Evolutionary conservation across 2,329 filamentous ascomycete genomes (phyloP).

Genomic region (Periconia digitata): DNA sequence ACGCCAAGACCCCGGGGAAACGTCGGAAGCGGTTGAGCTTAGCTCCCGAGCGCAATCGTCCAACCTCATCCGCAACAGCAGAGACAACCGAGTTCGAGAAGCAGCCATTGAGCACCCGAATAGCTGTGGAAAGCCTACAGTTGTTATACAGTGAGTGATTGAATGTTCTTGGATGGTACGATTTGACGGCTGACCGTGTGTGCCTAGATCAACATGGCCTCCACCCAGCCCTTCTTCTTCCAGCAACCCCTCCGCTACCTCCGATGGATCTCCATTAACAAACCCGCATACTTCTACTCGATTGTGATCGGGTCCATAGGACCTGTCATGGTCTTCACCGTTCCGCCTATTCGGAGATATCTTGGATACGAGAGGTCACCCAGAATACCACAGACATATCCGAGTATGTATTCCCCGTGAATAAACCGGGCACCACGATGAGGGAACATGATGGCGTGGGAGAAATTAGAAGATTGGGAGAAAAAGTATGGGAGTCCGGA

Average conservation of each 20-base stretch:
- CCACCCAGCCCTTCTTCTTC: conserved; percentile 69
- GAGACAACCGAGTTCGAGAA: background rate
- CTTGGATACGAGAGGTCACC: conserved; percentile 72
- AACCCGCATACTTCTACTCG: conserved; percentile 90
- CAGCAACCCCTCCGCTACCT: conserved; percentile 79
- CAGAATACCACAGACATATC: conserved; percentile 84
- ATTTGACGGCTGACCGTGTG: background rate
- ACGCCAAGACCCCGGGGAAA: conserved; percentile 40
- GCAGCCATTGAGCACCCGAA: conserved; percentile 20
- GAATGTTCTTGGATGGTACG: background rate
- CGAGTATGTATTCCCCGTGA: conserved; percentile 63
- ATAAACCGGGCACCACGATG: background rate
- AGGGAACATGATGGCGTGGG: background rate
- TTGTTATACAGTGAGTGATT: conserved; percentile 2
- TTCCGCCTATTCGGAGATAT: conserved; percentile 70
- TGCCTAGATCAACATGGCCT: conserved; percentile 58
- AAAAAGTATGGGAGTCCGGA: no score
- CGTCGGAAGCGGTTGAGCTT: conserved; percentile 17
- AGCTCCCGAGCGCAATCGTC: conserved; percentile 8
- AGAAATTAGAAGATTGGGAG: background rate
- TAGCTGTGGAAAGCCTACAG: background rate
- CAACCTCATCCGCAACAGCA: conserved; percentile 7
- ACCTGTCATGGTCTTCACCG: conserved; percentile 68
- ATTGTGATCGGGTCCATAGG: conserved; percentile 72
- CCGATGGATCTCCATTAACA: conserved; percentile 84